Conservation (phyloP, 2,329 filamentous ascomycete genomes). For the Fusarium protoensiforme region DNA sequence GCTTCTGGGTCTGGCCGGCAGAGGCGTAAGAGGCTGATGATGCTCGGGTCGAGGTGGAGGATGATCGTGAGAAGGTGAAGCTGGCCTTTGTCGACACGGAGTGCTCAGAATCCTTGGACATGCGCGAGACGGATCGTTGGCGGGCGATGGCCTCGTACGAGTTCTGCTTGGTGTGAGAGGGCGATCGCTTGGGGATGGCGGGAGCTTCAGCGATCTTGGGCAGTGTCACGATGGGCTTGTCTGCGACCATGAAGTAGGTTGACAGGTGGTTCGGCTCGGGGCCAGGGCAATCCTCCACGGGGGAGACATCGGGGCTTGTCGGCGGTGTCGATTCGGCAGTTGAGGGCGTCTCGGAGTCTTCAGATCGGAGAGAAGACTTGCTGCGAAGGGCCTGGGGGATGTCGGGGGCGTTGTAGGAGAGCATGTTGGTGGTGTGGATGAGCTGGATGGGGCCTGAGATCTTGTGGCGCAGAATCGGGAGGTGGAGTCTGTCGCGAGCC, state of each 20-base stretch:
- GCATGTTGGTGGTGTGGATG: slow-evolving; percentile 94
- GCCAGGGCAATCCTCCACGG: slow-evolving; percentile 64
- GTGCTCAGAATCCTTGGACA: slow-evolving; percentile 64
- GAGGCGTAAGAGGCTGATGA: slow-evolving; percentile 58
- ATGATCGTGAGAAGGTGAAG: slow-evolving; percentile 67
- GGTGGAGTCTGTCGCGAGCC: slow-evolving; percentile 54
- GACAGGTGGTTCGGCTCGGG: slow-evolving; percentile 75
- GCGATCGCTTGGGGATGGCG: slow-evolving; percentile 79
- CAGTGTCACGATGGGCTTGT: slow-evolving; percentile 52
- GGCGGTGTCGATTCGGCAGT: slow-evolving; percentile 68
- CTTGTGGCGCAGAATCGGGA: slow-evolving; percentile 66
- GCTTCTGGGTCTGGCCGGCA: slow-evolving; percentile 43
- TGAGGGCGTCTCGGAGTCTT: slow-evolving; percentile 77
- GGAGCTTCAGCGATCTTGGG: slow-evolving; percentile 52
- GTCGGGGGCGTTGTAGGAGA: slow-evolving; percentile 93
- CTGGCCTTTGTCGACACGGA: slow-evolving; percentile 67
- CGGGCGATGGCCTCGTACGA: slow-evolving; percentile 79
- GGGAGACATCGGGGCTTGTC: slow-evolving; percentile 75
- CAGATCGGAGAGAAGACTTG: slow-evolving; percentile 66
- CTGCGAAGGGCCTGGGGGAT: slow-evolving; percentile 65
- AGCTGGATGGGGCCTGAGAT: slow-evolving; percentile 91
- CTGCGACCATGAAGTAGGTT: slow-evolving; percentile 70
- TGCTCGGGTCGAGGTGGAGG: slow-evolving; percentile 65
- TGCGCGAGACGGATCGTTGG: slow-evolving; percentile 69
- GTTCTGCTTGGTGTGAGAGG: slow-evolving; percentile 90